Evolutionary conservation across 2,329 filamentous ascomycete genomes (phyloP).

Genomic region (Colletotrichum orchidophilum): DNA sequence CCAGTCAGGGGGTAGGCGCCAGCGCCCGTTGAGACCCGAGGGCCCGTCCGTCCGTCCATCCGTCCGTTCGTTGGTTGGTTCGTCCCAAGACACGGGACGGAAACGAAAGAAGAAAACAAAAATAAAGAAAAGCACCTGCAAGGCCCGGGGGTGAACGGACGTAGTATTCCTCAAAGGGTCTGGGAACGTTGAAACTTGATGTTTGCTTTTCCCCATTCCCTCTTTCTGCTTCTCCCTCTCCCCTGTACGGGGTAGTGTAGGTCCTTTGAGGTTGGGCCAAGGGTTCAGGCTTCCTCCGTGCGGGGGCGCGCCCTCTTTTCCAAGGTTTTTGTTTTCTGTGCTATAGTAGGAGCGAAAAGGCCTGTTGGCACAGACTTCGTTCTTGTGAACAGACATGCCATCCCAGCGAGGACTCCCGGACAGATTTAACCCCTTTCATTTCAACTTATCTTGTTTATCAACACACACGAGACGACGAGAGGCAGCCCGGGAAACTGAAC

Average conservation of each 20-base stretch:
- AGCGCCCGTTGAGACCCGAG: not conserved
- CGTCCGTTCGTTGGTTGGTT: not conserved
- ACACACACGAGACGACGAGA: not conserved
- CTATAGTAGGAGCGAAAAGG: not conserved
- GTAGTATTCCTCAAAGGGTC: not conserved
- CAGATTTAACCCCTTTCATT: conserved; percentile 10
- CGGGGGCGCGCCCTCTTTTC: not conserved
- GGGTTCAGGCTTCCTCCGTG: not conserved
- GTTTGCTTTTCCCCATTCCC: not conserved
- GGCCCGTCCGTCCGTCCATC: not conserved
- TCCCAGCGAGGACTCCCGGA: not conserved
- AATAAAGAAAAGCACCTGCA: not conserved
- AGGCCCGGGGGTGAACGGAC: not conserved
- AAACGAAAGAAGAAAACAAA: not conserved
- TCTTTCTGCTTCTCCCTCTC: not conserved
- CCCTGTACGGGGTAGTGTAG: not conserved
- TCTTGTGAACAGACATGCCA: not conserved
- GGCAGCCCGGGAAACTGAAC: not conserved
- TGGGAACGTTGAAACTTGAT: not conserved
- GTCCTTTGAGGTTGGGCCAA: not conserved
- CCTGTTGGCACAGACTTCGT: not conserved
- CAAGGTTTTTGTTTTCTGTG: not conserved
- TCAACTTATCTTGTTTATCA: conserved; percentile 7
- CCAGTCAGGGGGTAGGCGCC: no score
- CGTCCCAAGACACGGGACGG: conserved; percentile 3